A percentile compares a stretch with the other conserved stretches of the same genome.
Conservation (phyloP, 192 early-diverging fungal species). For the Ambispora gerdemannii region DNA sequence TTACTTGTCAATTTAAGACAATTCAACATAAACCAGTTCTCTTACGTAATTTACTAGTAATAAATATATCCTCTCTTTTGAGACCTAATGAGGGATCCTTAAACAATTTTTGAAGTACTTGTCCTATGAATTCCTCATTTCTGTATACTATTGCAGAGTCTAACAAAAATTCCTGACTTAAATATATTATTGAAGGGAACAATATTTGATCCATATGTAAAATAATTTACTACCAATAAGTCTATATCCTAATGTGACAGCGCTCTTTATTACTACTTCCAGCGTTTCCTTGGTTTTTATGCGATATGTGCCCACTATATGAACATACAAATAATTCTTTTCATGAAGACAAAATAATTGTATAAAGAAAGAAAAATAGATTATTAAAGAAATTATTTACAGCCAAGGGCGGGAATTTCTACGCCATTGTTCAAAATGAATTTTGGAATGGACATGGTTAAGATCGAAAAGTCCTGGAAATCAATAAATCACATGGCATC, state of each 20-base stretch:
- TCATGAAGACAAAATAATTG: not conserved
- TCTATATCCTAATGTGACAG: slow-evolving; percentile 14
- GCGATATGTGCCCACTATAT: slow-evolving; percentile 21
- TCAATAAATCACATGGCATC: no score
- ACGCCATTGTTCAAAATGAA: slow-evolving; percentile 24
- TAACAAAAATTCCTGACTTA: slow-evolving; percentile 5
- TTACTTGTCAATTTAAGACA: not conserved
- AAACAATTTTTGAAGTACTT: slow-evolving; percentile 47
- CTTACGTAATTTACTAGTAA: slow-evolving; percentile 65
- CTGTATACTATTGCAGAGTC: slow-evolving; percentile 68
- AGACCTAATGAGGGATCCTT: slow-evolving; percentile 43
- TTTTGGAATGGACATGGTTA: slow-evolving; percentile 16
- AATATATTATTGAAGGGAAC: not conserved
- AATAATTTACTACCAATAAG: slow-evolving; percentile 9
- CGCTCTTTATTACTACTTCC: not conserved
- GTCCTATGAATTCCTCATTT: slow-evolving; percentile 60
- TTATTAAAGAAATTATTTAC: slow-evolving; percentile 1
- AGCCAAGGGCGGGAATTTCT: slow-evolving; percentile 17
- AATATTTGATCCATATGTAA: no score
- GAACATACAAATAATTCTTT: not conserved
- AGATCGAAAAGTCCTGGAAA: no score
- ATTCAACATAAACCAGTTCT: not conserved
- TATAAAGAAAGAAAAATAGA: not conserved
- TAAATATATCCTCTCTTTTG: slow-evolving; percentile 61
- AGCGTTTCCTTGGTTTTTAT: slow-evolving; percentile 10